A percentile compares a stretch with the other conserved stretches of the same genome.
Evolutionary conservation across 495 filamentous ascomycete genomes (phyloP).

Genomic region (Neurospora sp.): DNA sequence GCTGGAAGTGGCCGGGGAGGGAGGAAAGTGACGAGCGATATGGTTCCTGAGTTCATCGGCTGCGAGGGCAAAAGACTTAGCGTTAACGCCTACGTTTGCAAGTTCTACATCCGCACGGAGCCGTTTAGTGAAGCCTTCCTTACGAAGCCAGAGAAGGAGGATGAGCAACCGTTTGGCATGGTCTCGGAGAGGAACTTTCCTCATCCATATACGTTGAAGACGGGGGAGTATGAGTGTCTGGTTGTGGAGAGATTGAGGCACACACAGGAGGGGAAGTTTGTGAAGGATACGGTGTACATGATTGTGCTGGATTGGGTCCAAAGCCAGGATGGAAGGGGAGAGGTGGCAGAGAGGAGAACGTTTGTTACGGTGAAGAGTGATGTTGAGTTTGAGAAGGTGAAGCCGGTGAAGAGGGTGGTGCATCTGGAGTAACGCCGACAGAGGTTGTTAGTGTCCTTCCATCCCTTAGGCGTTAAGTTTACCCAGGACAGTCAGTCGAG

Average conservation of each 20-base stretch:
- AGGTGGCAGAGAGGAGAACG: conserved; percentile 4
- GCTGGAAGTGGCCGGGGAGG: neutral
- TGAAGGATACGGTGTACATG: conserved; percentile 2
- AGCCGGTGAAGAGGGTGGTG: neutral
- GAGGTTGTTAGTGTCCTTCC: neutral
- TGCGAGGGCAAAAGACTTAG: neutral
- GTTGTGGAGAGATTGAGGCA: conserved; percentile 4
- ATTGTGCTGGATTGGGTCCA: conserved; percentile 3
- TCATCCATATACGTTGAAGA: conserved; percentile 7
- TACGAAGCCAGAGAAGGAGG: neutral
- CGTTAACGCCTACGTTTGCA: conserved; percentile 1
- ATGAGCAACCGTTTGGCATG: neutral
- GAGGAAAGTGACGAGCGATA: neutral
- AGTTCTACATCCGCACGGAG: conserved; percentile 6
- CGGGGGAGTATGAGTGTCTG: conserved; percentile 2
- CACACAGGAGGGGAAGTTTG: neutral
- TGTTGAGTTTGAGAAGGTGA: neutral
- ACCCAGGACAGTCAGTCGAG: neutral
- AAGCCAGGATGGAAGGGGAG: neutral
- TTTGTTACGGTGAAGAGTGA: neutral
- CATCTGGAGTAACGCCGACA: neutral
- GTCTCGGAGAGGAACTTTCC: conserved; percentile 12
- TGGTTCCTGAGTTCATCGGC: neutral
- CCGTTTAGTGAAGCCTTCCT: conserved; percentile 6
- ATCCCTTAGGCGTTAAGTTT: neutral